Conservation (phyloP, 768 basidiomycete genomes). For the Hericium alpestre region DNA sequence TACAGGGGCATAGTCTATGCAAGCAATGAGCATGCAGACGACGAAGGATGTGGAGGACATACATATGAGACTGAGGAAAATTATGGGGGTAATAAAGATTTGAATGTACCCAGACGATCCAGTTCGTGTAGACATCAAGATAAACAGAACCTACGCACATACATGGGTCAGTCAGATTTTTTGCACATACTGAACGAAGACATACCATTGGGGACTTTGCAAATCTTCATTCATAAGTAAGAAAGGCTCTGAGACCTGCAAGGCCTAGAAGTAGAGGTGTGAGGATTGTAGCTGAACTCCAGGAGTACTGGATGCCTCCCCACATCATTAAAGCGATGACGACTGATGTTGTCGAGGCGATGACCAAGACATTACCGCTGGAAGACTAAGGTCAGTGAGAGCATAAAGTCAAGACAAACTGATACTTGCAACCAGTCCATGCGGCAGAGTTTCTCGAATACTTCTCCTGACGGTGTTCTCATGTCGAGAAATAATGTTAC, state of each 20-base stretch:
- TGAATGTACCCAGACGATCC: constrained; percentile 24
- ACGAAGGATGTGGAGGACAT: background rate
- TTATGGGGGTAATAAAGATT: constrained; percentile 16
- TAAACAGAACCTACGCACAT: constrained; percentile 21
- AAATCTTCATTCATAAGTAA: constrained; percentile 25
- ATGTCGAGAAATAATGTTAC: constrained; percentile 23
- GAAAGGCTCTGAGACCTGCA: constrained; percentile 25
- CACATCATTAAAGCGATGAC: constrained; percentile 29
- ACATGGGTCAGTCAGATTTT: background rate
- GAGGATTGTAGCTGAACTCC: constrained; percentile 30
- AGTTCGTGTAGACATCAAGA: constrained; percentile 23
- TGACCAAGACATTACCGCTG: constrained; percentile 28
- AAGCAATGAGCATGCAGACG: constrained; percentile 2
- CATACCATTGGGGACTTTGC: constrained; percentile 26
- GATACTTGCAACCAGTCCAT: constrained; percentile 29
- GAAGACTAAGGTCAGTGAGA: background rate
- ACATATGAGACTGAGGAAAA: background rate
- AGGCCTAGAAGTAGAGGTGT: constrained; percentile 32
- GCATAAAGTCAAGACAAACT: background rate
- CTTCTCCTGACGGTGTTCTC: constrained; percentile 23
- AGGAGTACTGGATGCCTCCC: constrained; percentile 33
- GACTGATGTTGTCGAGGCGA: constrained; percentile 18
- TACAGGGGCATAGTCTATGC: constrained; percentile 28
- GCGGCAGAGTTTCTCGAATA: constrained; percentile 20
- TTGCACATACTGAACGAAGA: background rate